phyloP scores from a whole-genome alignment of 2,329 filamentous ascomycete species.

The Penicillium fuscoglaucum region DNA sequence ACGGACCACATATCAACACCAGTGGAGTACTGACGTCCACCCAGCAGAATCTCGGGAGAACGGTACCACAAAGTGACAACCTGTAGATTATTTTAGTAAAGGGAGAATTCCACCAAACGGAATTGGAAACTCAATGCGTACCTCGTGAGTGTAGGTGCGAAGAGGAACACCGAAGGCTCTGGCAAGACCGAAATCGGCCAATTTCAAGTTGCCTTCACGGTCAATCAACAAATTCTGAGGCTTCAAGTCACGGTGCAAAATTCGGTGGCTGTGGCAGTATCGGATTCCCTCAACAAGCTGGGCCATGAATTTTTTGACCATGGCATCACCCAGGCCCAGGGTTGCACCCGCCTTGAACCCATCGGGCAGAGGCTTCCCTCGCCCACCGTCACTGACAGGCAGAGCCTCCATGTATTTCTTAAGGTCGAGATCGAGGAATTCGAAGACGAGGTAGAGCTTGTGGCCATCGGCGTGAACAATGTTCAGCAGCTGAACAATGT shows the following conservation, averaged over 20 bases:
- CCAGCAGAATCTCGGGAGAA: conserved; percentile 83
- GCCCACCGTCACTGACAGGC: conserved; percentile 78
- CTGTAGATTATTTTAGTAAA: conserved; percentile 37
- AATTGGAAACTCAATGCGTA: conserved; percentile 29
- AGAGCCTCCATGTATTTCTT: conserved; percentile 97
- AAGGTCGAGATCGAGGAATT: conserved; percentile 86
- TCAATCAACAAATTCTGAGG: conserved; percentile 88
- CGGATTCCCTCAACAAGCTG: conserved; percentile 81
- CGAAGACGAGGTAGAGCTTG: conserved; percentile 90
- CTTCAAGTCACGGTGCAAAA: conserved; percentile 86
- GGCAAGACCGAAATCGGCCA: conserved; percentile 87
- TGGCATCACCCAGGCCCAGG: conserved; percentile 72
- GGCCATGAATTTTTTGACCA: conserved; percentile 91
- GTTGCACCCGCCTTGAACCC: conserved; percentile 65
- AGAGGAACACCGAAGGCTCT: conserved; percentile 88
- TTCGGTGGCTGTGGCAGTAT: conserved; percentile 85
- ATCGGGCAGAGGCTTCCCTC: conserved; percentile 81
- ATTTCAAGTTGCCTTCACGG: conserved; percentile 81
- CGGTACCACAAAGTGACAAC: conserved; percentile 95
- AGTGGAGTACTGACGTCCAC: conserved; percentile 88
- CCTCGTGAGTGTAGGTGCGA: conserved; percentile 89
- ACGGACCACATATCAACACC: conserved; percentile 96
- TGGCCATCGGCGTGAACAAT: conserved; percentile 93
- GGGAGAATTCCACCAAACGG: not conserved
- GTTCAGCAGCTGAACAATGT: conserved; percentile 84